A percentile compares a stretch with the other conserved stretches of the same genome.
Evolutionary conservation across 768 basidiomycete genomes (phyloP).

Genomic region (Austroboletus eburneus): DNA sequence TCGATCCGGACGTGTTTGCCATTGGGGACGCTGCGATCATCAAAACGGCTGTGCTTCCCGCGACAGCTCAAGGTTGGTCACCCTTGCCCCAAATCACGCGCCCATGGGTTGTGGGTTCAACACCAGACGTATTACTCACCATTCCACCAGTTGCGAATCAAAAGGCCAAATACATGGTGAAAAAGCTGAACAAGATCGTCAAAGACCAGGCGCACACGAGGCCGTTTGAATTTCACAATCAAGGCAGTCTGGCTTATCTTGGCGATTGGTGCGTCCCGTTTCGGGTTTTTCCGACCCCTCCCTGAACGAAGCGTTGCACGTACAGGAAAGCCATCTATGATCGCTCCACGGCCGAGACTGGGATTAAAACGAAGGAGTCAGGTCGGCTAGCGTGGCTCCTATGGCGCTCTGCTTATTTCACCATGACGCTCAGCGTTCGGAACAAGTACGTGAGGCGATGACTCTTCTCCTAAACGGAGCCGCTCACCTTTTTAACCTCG

Average conservation of each 20-base stretch:
- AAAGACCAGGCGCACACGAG: conserved; percentile 43
- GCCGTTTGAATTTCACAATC: conserved; percentile 68
- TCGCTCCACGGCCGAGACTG: conserved; percentile 46
- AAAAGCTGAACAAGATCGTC: conserved; percentile 61
- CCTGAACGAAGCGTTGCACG: conserved; percentile 1
- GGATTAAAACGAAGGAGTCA: conserved; percentile 54
- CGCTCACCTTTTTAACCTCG: conserved; percentile 6
- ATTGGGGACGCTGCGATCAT: conserved; percentile 76
- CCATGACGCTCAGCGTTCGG: conserved; percentile 65
- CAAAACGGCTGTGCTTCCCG: conserved; percentile 58
- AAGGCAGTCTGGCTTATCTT: conserved; percentile 76
- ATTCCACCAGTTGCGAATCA: conserved; percentile 62
- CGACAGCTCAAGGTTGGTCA: conserved; percentile 75
- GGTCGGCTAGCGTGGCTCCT: conserved; percentile 73
- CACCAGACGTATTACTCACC: conserved; percentile 6
- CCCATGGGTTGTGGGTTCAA: conserved; percentile 19
- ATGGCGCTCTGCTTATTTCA: conserved; percentile 81
- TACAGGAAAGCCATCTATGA: conserved; percentile 76
- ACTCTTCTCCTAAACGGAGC: conserved; percentile 2
- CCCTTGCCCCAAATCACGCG: conserved; percentile 12
- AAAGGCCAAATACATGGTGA: conserved; percentile 64
- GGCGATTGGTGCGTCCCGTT: conserved; percentile 57
- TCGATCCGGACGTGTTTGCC: conserved; percentile 69
- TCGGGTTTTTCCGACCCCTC: neutral
- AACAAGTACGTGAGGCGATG: conserved; percentile 51